Conservation (phyloP, 1,139 yeast species). For the Lodderomyces parapsilosis region DNA sequence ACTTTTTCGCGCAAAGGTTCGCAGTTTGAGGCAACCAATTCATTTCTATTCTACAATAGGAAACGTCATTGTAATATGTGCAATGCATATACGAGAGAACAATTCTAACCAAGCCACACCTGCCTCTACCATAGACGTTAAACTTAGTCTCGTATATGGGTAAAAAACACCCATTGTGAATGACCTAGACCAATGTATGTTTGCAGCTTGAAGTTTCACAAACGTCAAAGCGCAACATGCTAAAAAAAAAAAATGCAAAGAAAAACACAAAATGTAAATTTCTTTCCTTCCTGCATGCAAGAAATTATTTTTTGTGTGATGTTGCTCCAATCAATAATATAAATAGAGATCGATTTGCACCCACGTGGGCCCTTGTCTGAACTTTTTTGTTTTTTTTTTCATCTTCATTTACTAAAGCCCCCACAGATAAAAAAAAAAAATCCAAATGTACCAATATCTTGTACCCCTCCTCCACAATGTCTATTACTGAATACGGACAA, state of each 20-base stretch:
- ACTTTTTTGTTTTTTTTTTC: background rate
- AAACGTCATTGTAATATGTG: too few species aligned
- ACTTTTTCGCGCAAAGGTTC: too few species aligned
- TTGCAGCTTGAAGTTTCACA: background rate
- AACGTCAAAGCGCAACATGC: background rate
- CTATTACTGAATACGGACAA: background rate
- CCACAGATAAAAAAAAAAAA: background rate
- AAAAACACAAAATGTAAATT: too few species aligned
- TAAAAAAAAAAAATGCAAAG: background rate
- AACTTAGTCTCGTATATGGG: background rate
- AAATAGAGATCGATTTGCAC: conserved; percentile 4
- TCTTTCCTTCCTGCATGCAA: background rate
- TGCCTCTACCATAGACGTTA: background rate
- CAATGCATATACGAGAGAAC: too few species aligned
- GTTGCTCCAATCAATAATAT: background rate
- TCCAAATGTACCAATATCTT: background rate
- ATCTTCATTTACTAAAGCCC: background rate
- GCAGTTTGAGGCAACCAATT: too few species aligned
- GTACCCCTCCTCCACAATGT: background rate
- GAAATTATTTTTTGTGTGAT: background rate
- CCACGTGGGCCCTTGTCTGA: conserved; percentile 5
- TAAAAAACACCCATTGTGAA: background rate
- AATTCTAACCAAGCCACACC: too few species aligned
- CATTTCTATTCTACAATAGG: too few species aligned
- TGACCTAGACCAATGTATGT: too few species aligned